Evolutionary conservation across 1,139 yeast genomes (phyloP), one percentile per base, ranked within the genome.

Genomic region (Scheffersomyces quercinus): DNA sequence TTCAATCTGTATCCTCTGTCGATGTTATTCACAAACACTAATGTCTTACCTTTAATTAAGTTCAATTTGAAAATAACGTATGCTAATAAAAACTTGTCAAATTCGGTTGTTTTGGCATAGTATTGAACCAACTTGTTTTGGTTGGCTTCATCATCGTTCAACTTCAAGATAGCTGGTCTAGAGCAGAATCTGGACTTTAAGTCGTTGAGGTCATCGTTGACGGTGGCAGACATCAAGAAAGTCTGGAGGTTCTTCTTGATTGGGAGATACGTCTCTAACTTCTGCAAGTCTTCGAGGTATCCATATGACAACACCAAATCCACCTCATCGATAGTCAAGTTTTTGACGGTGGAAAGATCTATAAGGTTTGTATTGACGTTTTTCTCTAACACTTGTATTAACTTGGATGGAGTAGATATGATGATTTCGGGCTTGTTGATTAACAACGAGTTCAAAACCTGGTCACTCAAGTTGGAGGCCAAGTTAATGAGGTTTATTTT

Each of bases 1-100:
- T 90, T 90, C 51, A 95, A 75, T 59, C 97, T 81, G 67, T 93
- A 95, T 35, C 97, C 97, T 70, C 99, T 84, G 62, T 95, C 99
- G 52, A 91, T 88, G 57, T 87, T 86, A 64, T 95, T 93, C 41
- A 95, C 98, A 71, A 95, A 95, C 11, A 91, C 75, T 44, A 95
- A 70, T 2, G 96, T 85, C 64, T 95, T 95, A 34, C 99, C 99
- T 64, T 88, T 88, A 61, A 95, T 87, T 53, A 95, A 76, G 51
- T 82, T 81, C 58, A 95, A 77, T 65, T 95, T 95, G 76, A 90
- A 87, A 39, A 93, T 90, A 40, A 95, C 97, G 61, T 91, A 95
- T 35, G 95, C 82, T 42, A 95, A 70, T 55, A 95, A 72, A 61
- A 91, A 95, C 65, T 95, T 95, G 65, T 95, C 99, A 56, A 90